Base-by-base conservation (phyloP, 805 yeast species). In the Cyberlindnera maritima region DNA sequence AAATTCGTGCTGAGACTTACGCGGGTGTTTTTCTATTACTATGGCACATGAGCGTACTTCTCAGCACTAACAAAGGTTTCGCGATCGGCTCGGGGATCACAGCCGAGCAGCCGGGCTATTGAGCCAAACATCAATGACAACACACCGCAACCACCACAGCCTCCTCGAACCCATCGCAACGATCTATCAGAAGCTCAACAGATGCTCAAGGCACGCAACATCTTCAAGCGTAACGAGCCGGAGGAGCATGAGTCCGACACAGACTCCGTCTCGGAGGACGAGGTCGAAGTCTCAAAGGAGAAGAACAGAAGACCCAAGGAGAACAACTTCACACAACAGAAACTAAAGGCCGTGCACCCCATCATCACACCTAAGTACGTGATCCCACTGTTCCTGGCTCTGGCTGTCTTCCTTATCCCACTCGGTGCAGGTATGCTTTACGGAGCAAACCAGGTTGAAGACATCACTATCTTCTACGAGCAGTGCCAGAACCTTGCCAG, bases 281-380 rank as follows among this genome's bases (percentile, higher is more conserved):
- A 62, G 51, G 60, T 58, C 36, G 67, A 56, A 34, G 59, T 64
- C 10, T 67, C 63, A 32, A 72, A 71, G 49, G 71, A 68, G 39
- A 80, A 77, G 61, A 72, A 74, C 34, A 77, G 82, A 62, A 78
- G 81, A 61, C 94, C 94, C 13, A 80, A 79, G 40, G 84, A 78
- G 65, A 85, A 88, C 32, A 84, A 83, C 15, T 86, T 86, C 61
- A 76, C 91, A 48, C 95, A 86, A 59, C 85, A 80, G 55, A 64
- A 79, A 49, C 61, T 80, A 37, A 75, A 74, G 44, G 73, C 83
- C 18, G 67, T 77, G 63, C 81, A 79, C 46, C 98, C 98, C 1
- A 88, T 94, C 50, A 76, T 91, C 56, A 90, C 97, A 2, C 97
- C 97, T 6, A 83, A 80, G 58, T 81, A 94, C 25, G 96, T 92